Base-by-base conservation (phyloP, 768 basidiomycete genomes). In the Mycena floridula region DNA sequence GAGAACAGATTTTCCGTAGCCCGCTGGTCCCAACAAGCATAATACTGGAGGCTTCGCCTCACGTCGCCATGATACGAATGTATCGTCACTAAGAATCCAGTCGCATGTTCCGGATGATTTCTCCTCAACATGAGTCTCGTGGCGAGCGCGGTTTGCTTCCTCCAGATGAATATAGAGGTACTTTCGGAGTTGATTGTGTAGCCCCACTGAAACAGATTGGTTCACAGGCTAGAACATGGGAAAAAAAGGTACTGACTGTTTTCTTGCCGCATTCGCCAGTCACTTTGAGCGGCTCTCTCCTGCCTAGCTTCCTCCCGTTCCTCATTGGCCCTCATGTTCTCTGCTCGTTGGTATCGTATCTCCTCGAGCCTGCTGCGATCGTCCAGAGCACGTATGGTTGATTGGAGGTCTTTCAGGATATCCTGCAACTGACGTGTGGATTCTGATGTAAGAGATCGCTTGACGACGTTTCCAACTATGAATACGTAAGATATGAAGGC, bases 1-100 rank as follows among this genome's bases (percentile, higher is more conserved):
- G 3, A 59, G 53, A 23, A 53, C 32, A 4, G 57, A 53, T 44
- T 59, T 59, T 22, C 57, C 57, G 11, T 50, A 42, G 2, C 44
- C 57, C 11, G 57, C 47, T 20, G 55, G 50, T 7, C 46, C 57
- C 22, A 49, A 38, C 3, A 52, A 21, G 50, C 57, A 59, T 4
- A 59, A 27, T 13, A 59, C 44, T 9, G 50, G 28, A 13, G 42
- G 11, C n/a, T n/a, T 43, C n/a, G 5, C 37, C 21, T 18, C 36
- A 7, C 15, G 9, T n/a, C 23, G 15, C 44, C 44, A 45, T 21
- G 20, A 6, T 15, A 15, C n/a, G 35, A 50, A 54, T 4, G 16
- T 25, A 20, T 18, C 9, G 35, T 51, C 18, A n/a, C 45, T 38
- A 1, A 49, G 23, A 12, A 54, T 21, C 50, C 50, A 51, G 3